Conservation (phyloP, 2,329 filamentous ascomycete species). For the Fusarium protoensiforme region DNA sequence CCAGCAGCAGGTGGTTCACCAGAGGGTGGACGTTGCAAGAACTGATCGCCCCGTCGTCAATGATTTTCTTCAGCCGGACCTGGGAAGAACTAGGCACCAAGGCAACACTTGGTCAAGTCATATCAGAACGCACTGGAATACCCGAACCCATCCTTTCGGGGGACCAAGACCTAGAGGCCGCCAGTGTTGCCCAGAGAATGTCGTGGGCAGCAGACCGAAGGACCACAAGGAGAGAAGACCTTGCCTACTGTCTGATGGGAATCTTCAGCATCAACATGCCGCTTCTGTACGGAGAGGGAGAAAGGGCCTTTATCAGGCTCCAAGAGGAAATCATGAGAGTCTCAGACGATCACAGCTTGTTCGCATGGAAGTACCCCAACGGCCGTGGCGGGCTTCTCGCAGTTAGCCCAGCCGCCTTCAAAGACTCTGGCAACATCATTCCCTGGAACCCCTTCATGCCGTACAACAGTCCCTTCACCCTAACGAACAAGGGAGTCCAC, state of each 20-base stretch:
- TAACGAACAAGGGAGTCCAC: conserved; percentile 8
- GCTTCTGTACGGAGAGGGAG: conserved; percentile 44
- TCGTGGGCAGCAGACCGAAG: conserved; percentile 42
- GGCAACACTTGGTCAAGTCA: background rate
- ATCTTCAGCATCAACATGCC: conserved; percentile 47
- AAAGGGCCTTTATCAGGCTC: conserved; percentile 36
- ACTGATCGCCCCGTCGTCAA: background rate
- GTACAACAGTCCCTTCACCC: conserved; percentile 4
- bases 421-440: conserved; percentile 3
- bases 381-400: conserved; percentile 11
- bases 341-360: conserved; percentile 2
- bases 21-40: background rate
- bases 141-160: background rate
- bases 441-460: background rate
- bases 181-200: conserved; percentile 29
- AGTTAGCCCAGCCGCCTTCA: background rate
- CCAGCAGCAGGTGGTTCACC: background rate
- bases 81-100: background rate
- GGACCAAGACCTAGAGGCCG: conserved; percentile 14
- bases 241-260: conserved; percentile 45
- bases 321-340: conserved; percentile 39
- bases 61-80: background rate
- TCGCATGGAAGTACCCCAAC: background rate
- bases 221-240: conserved; percentile 42
- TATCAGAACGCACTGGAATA: background rate